phyloP scores from a whole-genome alignment of 305 asterid species.

The Solanum chacoense region DNA sequence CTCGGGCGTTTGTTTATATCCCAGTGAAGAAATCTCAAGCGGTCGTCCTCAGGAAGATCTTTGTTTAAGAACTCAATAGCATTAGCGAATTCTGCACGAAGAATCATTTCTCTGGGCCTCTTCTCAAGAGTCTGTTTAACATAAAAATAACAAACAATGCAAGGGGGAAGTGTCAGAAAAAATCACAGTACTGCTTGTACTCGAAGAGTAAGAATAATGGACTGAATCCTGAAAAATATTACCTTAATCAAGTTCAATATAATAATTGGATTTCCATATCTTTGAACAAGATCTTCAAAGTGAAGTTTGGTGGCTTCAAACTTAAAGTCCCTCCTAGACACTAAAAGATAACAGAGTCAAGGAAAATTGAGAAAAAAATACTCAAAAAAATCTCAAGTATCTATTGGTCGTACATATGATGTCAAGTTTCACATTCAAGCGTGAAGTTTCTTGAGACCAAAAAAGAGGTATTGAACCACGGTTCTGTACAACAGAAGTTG shows the following conservation, averaged over 20 bases:
- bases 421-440: slow-evolving; percentile 68
- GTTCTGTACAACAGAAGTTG: slow-evolving; percentile 69
- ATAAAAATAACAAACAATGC: background rate
- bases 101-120: slow-evolving; percentile 83
- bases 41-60: slow-evolving; percentile 47
- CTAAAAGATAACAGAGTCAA: slow-evolving; percentile 24
- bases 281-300: slow-evolving; percentile 68
- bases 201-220: background rate
- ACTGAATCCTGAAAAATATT: slow-evolving; percentile 3
- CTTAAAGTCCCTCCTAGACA: slow-evolving; percentile 57
- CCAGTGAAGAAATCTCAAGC: slow-evolving; percentile 85
- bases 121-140: slow-evolving; percentile 64
- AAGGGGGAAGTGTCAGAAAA: background rate
- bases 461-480: slow-evolving; percentile 95
- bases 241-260: slow-evolving; percentile 88
- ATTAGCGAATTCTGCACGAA: slow-evolving; percentile 63
- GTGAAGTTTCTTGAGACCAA: slow-evolving; percentile 89
- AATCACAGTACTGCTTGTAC: background rate
- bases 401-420: slow-evolving; percentile 49
- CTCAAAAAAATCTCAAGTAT: background rate
- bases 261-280: slow-evolving; percentile 89
- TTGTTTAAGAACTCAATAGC: slow-evolving; percentile 68
- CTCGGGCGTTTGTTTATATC: slow-evolving; percentile 66
- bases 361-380: background rate
- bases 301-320: slow-evolving; percentile 88